Conservation (phyloP, 1,284 basidiomycete genomes). For the Stereum hirsutum region DNA sequence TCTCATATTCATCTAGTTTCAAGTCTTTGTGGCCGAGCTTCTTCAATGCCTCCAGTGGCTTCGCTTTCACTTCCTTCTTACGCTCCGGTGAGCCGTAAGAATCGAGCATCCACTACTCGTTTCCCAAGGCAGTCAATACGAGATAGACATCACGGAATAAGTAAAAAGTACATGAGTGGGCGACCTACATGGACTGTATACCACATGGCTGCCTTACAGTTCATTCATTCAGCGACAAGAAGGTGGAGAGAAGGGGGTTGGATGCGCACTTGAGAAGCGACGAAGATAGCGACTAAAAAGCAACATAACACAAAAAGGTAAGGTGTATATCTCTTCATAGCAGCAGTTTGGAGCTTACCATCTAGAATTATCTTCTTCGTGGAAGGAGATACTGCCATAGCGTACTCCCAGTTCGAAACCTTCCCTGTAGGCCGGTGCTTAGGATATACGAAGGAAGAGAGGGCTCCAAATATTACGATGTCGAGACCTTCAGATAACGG, state of each 20-base stretch:
- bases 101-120: conserved; percentile 40
- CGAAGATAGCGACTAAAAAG: conserved; percentile 45
- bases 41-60: conserved; percentile 63
- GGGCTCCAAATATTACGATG: too few species aligned
- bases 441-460: too few species aligned
- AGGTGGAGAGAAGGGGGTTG: conserved; percentile 10
- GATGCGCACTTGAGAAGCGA: conserved; percentile 54
- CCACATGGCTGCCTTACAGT: conserved; percentile 35
- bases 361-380: conserved; percentile 12
- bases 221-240: conserved; percentile 9
- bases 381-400: conserved; percentile 11
- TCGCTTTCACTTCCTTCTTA: conserved; percentile 58
- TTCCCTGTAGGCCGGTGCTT: too few species aligned
- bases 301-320: not conserved
- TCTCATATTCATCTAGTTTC: conserved; percentile 74
- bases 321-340: not conserved
- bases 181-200: conserved; percentile 30
- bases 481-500: too few species aligned
- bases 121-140: too few species aligned
- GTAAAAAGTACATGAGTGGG: not conserved
- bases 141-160: not conserved
- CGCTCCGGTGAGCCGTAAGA: conserved; percentile 34
- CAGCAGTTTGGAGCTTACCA: conserved; percentile 4
- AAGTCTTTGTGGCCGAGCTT: conserved; percentile 66
- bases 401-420: too few species aligned